Conservation (phyloP, 352 stramenopile genomes). For the Elongisporangium anandrum region DNA sequence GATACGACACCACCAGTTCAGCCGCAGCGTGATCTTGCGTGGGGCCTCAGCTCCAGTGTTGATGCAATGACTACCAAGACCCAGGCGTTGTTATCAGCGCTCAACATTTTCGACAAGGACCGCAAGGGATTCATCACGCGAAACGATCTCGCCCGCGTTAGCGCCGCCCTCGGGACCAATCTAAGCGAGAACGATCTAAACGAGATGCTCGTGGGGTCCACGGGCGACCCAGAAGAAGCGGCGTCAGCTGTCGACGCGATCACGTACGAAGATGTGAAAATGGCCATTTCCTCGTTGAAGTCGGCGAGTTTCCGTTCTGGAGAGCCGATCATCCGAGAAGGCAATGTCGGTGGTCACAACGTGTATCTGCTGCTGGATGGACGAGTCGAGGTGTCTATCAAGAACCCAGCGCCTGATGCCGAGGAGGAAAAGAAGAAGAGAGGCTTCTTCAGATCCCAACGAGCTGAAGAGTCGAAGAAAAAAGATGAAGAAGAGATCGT, state of each 20-base stretch:
- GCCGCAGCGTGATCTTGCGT: conserved; percentile 46
- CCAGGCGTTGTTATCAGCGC: conserved; percentile 55
- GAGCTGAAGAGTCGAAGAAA: conserved; percentile 12
- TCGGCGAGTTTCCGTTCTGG: conserved; percentile 60
- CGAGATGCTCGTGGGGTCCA: conserved; percentile 79
- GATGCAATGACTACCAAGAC: conserved; percentile 68
- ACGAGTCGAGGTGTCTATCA: conserved; percentile 73
- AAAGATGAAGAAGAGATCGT: conserved; percentile 37
- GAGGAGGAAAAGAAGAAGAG: conserved; percentile 8
- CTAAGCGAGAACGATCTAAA: conserved; percentile 76
- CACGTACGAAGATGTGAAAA: conserved; percentile 78
- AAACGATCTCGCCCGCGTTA: conserved; percentile 69
- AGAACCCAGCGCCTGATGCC: conserved; percentile 58
- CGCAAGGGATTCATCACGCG: conserved; percentile 81
- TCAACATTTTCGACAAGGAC: conserved; percentile 76
- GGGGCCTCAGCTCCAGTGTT: conserved; percentile 68
- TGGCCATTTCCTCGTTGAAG: conserved; percentile 73
- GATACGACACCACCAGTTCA: conserved; percentile 15
- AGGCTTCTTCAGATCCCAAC: conserved; percentile 14
- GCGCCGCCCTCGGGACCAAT: conserved; percentile 59
- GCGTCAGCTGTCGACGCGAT: conserved; percentile 45
- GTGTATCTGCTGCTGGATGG: conserved; percentile 78
- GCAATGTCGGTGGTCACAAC: conserved; percentile 58
- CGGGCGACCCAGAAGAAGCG: conserved; percentile 65
- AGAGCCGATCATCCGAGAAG: conserved; percentile 74